phyloP scores from a whole-genome alignment of 176 grass and related monocot genomes.

The Thinopyrum elongatum region DNA sequence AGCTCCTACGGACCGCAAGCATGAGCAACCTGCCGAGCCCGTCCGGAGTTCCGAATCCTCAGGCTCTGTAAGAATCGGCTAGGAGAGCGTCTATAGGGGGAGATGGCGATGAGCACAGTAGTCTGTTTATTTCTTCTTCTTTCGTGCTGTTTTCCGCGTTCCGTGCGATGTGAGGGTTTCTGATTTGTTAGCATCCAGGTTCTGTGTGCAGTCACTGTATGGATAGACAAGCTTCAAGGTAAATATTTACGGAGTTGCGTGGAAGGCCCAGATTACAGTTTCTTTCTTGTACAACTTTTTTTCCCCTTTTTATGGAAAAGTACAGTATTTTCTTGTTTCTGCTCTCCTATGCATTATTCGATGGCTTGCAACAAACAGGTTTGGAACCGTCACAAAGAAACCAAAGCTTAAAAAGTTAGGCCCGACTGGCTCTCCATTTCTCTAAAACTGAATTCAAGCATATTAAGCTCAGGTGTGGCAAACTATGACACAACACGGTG shows the following conservation, averaged over 20 bases:
- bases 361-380: too few species aligned
- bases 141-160: background rate
- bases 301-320: too few species aligned
- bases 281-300: too few species aligned
- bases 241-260: slow-evolving; percentile 16
- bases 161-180: slow-evolving; percentile 45
- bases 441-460: too few species aligned
- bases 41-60: slow-evolving; percentile 47
- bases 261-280: background rate
- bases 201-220: slow-evolving; percentile 36
- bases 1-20: slow-evolving; percentile 85
- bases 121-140: background rate
- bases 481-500: too few species aligned
- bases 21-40: slow-evolving; percentile 88
- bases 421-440: too few species aligned
- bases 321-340: too few species aligned
- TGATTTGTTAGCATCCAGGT: slow-evolving; percentile 49
- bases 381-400: too few species aligned
- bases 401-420: too few species aligned
- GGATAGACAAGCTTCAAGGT: slow-evolving; percentile 15
- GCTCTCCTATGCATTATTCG: too few species aligned
- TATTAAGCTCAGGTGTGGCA: too few species aligned
- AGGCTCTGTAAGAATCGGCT: slow-evolving; percentile 28
- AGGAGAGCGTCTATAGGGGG: background rate
- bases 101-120: background rate